A percentile compares a stretch with the other conserved stretches of the same genome.
Evolutionary conservation across 768 basidiomycete species (phyloP).

Genomic region (Rhizopogon sp.): DNA sequence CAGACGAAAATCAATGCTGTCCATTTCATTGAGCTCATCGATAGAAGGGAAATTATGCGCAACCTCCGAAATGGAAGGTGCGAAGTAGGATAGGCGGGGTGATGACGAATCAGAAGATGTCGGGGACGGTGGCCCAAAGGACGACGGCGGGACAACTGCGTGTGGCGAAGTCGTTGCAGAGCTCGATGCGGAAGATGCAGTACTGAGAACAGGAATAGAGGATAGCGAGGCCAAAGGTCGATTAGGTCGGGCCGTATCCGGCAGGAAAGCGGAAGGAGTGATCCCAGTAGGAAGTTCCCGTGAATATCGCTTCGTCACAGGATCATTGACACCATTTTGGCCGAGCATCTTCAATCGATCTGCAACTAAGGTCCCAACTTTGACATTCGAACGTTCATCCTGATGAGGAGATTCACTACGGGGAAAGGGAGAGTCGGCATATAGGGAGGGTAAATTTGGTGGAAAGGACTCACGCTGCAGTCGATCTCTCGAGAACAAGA

Average conservation of each 20-base stretch:
- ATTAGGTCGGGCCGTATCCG: constrained; percentile 29
- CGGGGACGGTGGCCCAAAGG: constrained; percentile 74
- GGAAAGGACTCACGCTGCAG: constrained; percentile 21
- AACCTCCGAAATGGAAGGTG: constrained; percentile 49
- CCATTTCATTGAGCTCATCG: constrained; percentile 64
- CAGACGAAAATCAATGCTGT: constrained; percentile 33
- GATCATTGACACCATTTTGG: constrained; percentile 62
- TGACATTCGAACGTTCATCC: constrained; percentile 30
- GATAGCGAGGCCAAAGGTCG: constrained; percentile 33
- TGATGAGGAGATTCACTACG: constrained; percentile 9
- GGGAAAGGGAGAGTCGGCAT: constrained; percentile 7
- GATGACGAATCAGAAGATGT: constrained; percentile 65
- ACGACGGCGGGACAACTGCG: constrained; percentile 63
- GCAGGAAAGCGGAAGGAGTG: constrained; percentile 26
- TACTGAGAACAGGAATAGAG: constrained; percentile 7
- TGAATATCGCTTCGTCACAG: constrained; percentile 52
- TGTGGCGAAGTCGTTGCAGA: constrained; percentile 47
- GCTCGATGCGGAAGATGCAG: constrained; percentile 20
- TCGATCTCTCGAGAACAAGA: constrained; percentile 38
- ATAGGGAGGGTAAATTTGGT: not conserved
- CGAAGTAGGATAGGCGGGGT: constrained; percentile 33
- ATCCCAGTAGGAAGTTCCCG: constrained; percentile 40
- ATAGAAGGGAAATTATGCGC: constrained; percentile 70
- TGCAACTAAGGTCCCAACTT: constrained; percentile 66
- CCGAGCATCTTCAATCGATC: constrained; percentile 76